Evolutionary conservation across 2,329 filamentous ascomycete species (phyloP), one percentile per base, ranked within the genome.

Genomic region (Ceratocystis colombiana): DNA sequence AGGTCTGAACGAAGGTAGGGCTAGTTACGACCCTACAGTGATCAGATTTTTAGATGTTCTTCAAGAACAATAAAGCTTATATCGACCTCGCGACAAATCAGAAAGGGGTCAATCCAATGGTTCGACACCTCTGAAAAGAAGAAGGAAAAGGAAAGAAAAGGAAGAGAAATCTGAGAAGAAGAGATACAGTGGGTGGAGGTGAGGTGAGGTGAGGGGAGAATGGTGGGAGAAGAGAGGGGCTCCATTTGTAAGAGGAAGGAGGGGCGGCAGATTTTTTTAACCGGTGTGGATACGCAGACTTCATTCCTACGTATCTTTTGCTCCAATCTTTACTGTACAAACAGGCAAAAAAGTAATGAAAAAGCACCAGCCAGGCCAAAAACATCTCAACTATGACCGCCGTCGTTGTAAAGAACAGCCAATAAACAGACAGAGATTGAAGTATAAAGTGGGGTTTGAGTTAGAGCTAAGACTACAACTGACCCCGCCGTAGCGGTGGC

Each of bases 1-100:
- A 67, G 69, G 69, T 67, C 66, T 67, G 68, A 68, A 69, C 71
- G 72, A 76, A 77, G 78, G 77, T 76, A 77, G 77, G 77, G 77
- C 78, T 76, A 73, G 76, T 77, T 67, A 65, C 69, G 69, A 69
- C 71, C 70, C 70, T 70, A 70, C 70, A 69, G 65, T 68, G 44
- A 44, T 66, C 64, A 46, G 45, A 61, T 30, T 55, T 44, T 62
- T 12, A 41, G 41, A 66, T 44, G 59, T 64, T 59, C 65, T 59
- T 66, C 55, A 61, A 64, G 55, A 66, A 61, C 48, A 61, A 44
- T n/a, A 4, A 59, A 67, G 33, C 61, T 62, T 64, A 44, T 55
- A 64, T 64, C 63, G 63, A 57, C 63, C 63, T 64, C 33, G 63
- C 50, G 63, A 57, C 48, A 55, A 57, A 55, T 64, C 30, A 64